Base-by-base conservation (phyloP, 441 rosid species). In the Theobroma grandiflorum region DNA sequence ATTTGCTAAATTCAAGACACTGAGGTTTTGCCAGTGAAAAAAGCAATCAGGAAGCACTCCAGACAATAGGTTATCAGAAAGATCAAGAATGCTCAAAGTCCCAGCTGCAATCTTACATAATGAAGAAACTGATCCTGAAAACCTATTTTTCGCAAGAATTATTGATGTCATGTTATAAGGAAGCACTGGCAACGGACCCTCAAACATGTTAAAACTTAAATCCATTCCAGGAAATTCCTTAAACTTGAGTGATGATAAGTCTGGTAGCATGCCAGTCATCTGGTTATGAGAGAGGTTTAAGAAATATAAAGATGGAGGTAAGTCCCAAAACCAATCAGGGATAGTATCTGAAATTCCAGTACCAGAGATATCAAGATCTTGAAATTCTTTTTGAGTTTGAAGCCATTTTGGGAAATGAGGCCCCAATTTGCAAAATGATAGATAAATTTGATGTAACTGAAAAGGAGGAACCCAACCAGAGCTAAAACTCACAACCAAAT, bases 331-430 rank as follows among this genome's bases (percentile, higher is more conserved):
- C 82, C 79, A 84, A 37, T 20, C 12, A 33, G 86, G 86, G n/a
- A 80, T 18, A 4, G 33, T 15, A 20, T 16, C 77, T 7, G 76
- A 59, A 58, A 83, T 83, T 68, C 64, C 50, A 8, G 68, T 42
- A 14, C 42, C 57, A 1, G 79, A 74, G 33, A 80, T 31, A 67
- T 77, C 76, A 22, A 84, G 75, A 33, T 5, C 2, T 0, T 0
- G 2, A 15, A 78, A 38, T 3, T 35, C 22, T n/a, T 4, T 77
- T 10, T 69, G 66, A 14, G 71, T n/a, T 20, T 11, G 79, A 58
- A 85, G 52, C 85, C 86, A 85, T 42, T 61, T 33, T 3, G 88
- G 88, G 22, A 82, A 80, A 8, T 40, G 37, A 18, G 85, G 80
- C 2, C 81, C 83, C n/a, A 77, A 1, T 6, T 70, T 53, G 74